Percentiles rank a stretch among this genome's conserved stretches.
Evolutionary conservation across 192 early-diverging fungal genomes (phyloP).

Genomic region (Podila verticillata): DNA sequence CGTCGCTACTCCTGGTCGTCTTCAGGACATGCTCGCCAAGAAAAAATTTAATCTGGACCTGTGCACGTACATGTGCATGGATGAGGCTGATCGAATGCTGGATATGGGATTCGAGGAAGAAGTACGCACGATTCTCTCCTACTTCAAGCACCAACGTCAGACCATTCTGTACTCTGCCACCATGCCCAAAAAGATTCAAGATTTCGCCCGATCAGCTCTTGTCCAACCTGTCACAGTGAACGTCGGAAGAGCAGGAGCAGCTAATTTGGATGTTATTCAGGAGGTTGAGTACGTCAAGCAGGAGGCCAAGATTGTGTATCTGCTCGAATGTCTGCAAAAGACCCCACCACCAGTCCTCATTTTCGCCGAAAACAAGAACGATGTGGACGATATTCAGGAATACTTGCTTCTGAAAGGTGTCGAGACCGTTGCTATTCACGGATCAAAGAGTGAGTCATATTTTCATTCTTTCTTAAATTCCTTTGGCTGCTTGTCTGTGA

Average conservation of each 20-base stretch:
- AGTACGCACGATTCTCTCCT: slow-evolving; percentile 94
- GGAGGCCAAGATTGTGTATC: slow-evolving; percentile 93
- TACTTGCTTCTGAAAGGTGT: slow-evolving; percentile 95
- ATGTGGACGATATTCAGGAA: slow-evolving; percentile 99
- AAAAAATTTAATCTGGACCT: slow-evolving; percentile 88
- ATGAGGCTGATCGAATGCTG: slow-evolving; percentile 99
- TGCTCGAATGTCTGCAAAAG: slow-evolving; percentile 96
- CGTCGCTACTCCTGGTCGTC: slow-evolving; percentile 93
- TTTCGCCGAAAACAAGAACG: slow-evolving; percentile 99
- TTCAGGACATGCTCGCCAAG: slow-evolving; percentile 92
- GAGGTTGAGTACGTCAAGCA: slow-evolving; percentile 98
- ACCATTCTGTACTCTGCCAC: slow-evolving; percentile 96
- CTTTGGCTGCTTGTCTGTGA: neutral
- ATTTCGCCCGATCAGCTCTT: slow-evolving; percentile 91
- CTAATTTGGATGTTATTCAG: slow-evolving; percentile 96
- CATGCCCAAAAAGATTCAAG: slow-evolving; percentile 99
- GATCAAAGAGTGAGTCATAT: slow-evolving; percentile 78
- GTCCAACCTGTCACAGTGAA: slow-evolving; percentile 95
- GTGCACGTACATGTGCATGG: slow-evolving; percentile 93
- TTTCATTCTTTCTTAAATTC: neutral
- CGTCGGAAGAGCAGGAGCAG: slow-evolving; percentile 96
- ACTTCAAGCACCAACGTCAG: slow-evolving; percentile 94
- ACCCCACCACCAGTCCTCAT: slow-evolving; percentile 95
- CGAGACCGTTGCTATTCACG: slow-evolving; percentile 94
- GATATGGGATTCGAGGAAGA: slow-evolving; percentile 99